Percentiles rank a stretch among this genome's conserved stretches.
Conservation (phyloP, 352 stramenopile species). For the Hyaloperonospora arabidopsidis region DNA sequence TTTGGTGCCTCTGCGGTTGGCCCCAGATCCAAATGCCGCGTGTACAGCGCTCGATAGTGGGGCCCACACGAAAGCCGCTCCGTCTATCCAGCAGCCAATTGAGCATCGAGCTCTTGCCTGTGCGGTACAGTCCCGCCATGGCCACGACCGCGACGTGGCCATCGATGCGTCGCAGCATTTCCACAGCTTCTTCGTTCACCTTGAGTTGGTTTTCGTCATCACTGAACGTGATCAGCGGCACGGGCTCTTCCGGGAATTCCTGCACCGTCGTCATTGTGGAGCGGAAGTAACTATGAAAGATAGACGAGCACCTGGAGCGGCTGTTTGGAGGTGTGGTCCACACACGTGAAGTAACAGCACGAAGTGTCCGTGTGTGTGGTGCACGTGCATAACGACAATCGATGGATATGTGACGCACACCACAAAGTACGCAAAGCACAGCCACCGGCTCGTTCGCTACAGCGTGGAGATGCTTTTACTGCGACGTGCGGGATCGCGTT, state of each 20-base stretch:
- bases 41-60: slow-evolving; percentile 78
- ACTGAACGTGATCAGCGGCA: slow-evolving; percentile 82
- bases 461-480: slow-evolving; percentile 37
- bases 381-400: too few species aligned
- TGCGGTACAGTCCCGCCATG: slow-evolving; percentile 83
- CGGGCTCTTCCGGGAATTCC: slow-evolving; percentile 65
- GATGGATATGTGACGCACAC: neutral
- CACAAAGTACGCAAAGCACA: slow-evolving; percentile 3
- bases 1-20: slow-evolving; percentile 46
- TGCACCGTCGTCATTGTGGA: slow-evolving; percentile 19
- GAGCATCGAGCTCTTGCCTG: slow-evolving; percentile 82
- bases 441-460: slow-evolving; percentile 9
- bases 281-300: slow-evolving; percentile 5
- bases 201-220: slow-evolving; percentile 74
- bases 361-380: too few species aligned
- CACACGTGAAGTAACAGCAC: too few species aligned
- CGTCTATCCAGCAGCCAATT: slow-evolving; percentile 75
- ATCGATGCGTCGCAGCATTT: slow-evolving; percentile 58
- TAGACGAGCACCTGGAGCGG: slow-evolving; percentile 7
- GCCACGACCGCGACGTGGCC: slow-evolving; percentile 72
- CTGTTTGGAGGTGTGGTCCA: neutral
- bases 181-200: slow-evolving; percentile 70
- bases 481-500: slow-evolving; percentile 28
- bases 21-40: slow-evolving; percentile 85
- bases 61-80: slow-evolving; percentile 71